Percentiles rank a stretch among this genome's conserved stretches.
phyloP scores from a whole-genome alignment of 176 grass and related monocot species.

The Avena eriantha region DNA sequence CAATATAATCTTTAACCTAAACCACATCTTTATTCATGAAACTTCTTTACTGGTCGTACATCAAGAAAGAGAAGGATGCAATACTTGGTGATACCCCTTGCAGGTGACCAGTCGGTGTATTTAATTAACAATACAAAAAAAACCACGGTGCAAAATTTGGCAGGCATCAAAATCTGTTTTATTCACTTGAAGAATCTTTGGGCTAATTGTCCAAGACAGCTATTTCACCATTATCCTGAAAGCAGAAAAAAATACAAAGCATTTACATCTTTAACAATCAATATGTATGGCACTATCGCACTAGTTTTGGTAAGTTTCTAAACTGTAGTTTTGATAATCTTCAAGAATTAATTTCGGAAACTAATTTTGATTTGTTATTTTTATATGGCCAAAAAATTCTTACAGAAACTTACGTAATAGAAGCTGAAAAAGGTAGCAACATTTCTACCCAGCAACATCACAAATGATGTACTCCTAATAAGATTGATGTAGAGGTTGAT shows the following conservation, averaged over 20 bases:
- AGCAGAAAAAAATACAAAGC: conserved; percentile 18
- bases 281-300: neutral
- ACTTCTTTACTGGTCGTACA: neutral
- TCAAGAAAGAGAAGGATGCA: conserved; percentile 17
- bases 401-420: neutral
- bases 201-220: neutral
- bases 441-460: neutral
- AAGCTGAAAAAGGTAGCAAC: neutral
- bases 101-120: conserved; percentile 14
- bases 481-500: too few relatives aligned
- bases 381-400: neutral
- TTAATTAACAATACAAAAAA: conserved; percentile 40
- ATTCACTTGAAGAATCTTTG: conserved; percentile 30
- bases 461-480: neutral
- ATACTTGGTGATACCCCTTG: neutral
- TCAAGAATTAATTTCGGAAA: neutral
- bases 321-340: neutral
- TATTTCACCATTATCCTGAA: conserved; percentile 38
- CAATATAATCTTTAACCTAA: neutral
- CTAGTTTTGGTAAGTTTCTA: neutral
- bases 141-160: conserved; percentile 21
- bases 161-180: conserved; percentile 26
- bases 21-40: neutral
- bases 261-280: conserved; percentile 38
- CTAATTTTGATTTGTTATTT: conserved; percentile 2